A percentile compares a stretch with the other conserved stretches of the same genome.
phyloP scores from a whole-genome alignment of 768 basidiomycete species.

The Lactarius evosmus region DNA sequence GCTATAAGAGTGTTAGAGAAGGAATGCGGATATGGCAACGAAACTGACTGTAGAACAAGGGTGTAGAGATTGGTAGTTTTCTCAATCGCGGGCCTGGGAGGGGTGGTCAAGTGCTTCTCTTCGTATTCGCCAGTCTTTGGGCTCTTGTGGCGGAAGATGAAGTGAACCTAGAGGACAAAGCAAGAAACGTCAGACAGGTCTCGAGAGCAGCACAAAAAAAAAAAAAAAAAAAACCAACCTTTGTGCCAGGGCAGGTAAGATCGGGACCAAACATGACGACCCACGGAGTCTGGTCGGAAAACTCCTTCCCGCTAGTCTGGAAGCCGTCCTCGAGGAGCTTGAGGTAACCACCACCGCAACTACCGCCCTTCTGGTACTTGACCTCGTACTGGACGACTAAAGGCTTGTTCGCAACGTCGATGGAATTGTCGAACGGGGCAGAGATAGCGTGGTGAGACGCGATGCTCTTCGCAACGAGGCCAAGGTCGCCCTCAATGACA shows the following conservation, averaged over 20 bases:
- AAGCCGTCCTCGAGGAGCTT: constrained; percentile 94
- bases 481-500: constrained; percentile 81
- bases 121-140: constrained; percentile 90
- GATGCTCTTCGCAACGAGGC: constrained; percentile 93
- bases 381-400: constrained; percentile 98
- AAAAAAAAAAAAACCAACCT: constrained; percentile 63
- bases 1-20: constrained; percentile 38
- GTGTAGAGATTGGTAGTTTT: constrained; percentile 95
- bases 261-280: constrained; percentile 98
- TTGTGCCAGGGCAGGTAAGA: constrained; percentile 86
- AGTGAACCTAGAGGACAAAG: constrained; percentile 66
- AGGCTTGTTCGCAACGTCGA: constrained; percentile 81
- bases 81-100: constrained; percentile 83
- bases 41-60: constrained; percentile 79
- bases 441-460: constrained; percentile 99
- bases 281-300: constrained; percentile 91
- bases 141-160: constrained; percentile 98
- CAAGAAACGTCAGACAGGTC: background rate
- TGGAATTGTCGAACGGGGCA: constrained; percentile 72
- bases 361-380: constrained; percentile 98
- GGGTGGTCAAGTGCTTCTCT: constrained; percentile 88
- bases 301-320: constrained; percentile 90
- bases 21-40: background rate
- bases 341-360: constrained; percentile 98
- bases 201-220: background rate